Conservation (phyloP, 495 filamentous ascomycete genomes). For the Lasiosphaeria hispida region DNA sequence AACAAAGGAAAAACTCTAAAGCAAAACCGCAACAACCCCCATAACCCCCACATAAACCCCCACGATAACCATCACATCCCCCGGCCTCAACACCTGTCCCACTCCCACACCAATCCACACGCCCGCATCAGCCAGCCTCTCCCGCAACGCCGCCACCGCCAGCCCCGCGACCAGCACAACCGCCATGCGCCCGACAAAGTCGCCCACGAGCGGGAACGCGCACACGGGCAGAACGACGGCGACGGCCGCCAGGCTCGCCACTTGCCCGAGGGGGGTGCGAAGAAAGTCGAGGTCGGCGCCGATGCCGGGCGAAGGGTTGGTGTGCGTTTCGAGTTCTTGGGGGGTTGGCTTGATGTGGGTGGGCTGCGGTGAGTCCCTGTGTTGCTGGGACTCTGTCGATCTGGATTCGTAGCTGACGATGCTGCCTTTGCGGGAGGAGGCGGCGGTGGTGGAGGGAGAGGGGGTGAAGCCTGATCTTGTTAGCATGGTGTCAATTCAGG, state of each 20-base stretch:
- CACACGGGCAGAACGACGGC: conserved; percentile 7
- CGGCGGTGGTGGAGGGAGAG: not conserved
- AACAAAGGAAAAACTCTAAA: not conserved
- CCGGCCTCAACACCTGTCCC: not conserved
- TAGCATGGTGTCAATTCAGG: not conserved
- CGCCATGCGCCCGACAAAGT: conserved; percentile 20
- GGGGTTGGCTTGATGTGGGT: no score
- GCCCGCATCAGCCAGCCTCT: conserved; percentile 3
- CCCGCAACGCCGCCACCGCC: conserved; percentile 5
- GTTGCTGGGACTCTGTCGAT: no score
- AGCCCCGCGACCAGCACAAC: conserved; percentile 15
- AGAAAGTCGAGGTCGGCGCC: not conserved
- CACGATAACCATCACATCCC: conserved; percentile 1
- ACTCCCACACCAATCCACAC: not conserved
- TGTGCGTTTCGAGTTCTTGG: no score
- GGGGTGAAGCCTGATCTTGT: not conserved
- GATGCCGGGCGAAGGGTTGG: not conserved
- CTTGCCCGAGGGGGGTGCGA: not conserved
- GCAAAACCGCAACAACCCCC: not conserved
- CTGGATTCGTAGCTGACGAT: not conserved
- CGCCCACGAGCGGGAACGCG: conserved; percentile 9
- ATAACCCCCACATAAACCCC: conserved; percentile 5
- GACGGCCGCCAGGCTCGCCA: conserved; percentile 3
- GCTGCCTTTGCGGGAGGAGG: not conserved
- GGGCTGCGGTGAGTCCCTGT: no score